These are phyloP conservation scores for Talaromyces piceae DNA, from an alignment of 2,329 filamentous ascomycete genomes.

Conservation along the genomic window DNA sequence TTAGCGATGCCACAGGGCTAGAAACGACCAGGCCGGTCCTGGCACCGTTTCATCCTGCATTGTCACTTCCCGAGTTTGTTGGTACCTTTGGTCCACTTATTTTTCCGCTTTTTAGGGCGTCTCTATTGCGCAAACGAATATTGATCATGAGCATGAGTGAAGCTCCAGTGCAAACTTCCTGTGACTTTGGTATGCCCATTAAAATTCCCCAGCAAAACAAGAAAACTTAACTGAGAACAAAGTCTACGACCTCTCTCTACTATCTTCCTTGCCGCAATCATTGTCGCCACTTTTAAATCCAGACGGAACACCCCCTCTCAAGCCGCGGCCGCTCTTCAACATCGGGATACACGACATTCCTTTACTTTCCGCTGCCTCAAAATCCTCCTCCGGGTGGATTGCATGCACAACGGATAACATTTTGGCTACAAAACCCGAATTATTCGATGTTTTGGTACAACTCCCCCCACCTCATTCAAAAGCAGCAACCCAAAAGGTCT, in stretches of 20 bases:
- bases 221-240: conserved; percentile 17
- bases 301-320: conserved; percentile 51
- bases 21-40: conserved; percentile 50
- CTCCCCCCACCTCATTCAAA: conserved; percentile 58
- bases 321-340: conserved; percentile 79
- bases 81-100: conserved; percentile 83
- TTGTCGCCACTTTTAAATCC: conserved; percentile 62
- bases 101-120: conserved; percentile 83
- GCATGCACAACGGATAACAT: conserved; percentile 96
- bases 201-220: conserved; percentile 5
- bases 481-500: conserved; percentile 54
- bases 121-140: conserved; percentile 78
- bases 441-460: conserved; percentile 86
- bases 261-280: conserved; percentile 77
- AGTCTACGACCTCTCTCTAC: conserved; percentile 92
- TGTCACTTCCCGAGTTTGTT: conserved; percentile 69
- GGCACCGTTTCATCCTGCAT: conserved; percentile 74
- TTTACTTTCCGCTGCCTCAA: conserved; percentile 53
- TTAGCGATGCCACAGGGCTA: conserved; percentile 36
- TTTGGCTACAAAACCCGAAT: conserved; percentile 70
- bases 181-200: conserved; percentile 68
- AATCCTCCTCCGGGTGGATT: conserved; percentile 63
- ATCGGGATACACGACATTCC: conserved; percentile 91
- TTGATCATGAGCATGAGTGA: conserved; percentile 77
- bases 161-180: conserved; percentile 75